phyloP scores from a whole-genome alignment of 2,329 filamentous ascomycete genomes.

The Whalleya microplaca region DNA sequence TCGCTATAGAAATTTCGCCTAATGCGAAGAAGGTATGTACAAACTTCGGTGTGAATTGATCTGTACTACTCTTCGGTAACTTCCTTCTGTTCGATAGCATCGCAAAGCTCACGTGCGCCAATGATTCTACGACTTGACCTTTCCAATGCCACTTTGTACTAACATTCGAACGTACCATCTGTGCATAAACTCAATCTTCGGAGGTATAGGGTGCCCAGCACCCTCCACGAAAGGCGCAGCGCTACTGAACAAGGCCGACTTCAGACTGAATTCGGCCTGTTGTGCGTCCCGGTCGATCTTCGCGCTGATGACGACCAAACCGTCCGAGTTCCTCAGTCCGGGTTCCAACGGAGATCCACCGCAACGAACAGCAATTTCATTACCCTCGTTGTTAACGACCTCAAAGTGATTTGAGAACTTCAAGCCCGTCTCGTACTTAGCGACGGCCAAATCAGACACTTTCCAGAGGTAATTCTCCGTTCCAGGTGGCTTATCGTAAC shows the following conservation, averaged over 20 bases:
- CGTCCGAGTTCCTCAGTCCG: constrained; percentile 36
- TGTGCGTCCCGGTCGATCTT: constrained; percentile 35
- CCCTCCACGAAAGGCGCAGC: constrained; percentile 25
- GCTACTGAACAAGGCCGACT: constrained; percentile 37
- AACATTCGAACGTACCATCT: constrained; percentile 37
- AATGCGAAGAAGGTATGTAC: too few species aligned
- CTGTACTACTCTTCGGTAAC: not conserved
- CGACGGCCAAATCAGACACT: constrained; percentile 33
- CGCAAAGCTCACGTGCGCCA: not conserved
- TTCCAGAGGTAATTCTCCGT: constrained; percentile 37
- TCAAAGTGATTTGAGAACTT: constrained; percentile 41
- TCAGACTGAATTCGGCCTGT: constrained; percentile 36
- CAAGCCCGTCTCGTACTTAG: constrained; percentile 33
- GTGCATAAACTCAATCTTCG: constrained; percentile 34
- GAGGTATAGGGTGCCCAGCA: constrained; percentile 28
- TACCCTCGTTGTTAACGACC: constrained; percentile 35
- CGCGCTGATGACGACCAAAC: constrained; percentile 36
- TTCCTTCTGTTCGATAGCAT: not conserved
- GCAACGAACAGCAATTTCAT: constrained; percentile 37
- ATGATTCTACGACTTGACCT: constrained; percentile 32
- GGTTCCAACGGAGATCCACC: constrained; percentile 35
- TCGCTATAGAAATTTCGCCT: too few species aligned
- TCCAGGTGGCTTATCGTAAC: constrained; percentile 37
- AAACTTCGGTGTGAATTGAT: too few species aligned
- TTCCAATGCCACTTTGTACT: constrained; percentile 29